Evolutionary conservation across 495 filamentous ascomycete species (phyloP).

Genomic region (Amphirosellinia nigrospora): DNA sequence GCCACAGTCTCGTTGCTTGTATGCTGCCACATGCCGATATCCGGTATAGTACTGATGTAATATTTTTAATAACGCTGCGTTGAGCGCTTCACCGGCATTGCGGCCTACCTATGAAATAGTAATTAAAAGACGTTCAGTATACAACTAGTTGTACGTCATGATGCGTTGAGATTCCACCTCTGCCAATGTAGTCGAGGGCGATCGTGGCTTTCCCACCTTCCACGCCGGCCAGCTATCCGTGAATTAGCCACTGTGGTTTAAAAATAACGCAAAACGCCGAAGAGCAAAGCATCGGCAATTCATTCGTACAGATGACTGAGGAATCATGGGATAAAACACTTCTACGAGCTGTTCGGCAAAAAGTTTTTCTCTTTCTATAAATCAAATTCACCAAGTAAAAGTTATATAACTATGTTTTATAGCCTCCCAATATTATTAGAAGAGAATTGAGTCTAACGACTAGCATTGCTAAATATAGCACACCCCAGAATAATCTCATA

Average conservation of each 20-base stretch:
- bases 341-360: neutral
- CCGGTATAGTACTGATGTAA: neutral
- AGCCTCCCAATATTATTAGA: no score
- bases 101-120: neutral
- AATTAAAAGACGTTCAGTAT: neutral
- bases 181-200: neutral
- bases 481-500: no score
- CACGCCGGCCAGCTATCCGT: neutral
- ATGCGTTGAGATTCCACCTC: neutral
- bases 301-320: neutral
- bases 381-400: neutral
- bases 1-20: neutral
- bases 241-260: neutral
- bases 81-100: neutral
- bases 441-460: no score
- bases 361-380: neutral
- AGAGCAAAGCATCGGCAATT: neutral
- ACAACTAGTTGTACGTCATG: slow-evolving; percentile 1
- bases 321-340: neutral
- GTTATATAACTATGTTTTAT: no score
- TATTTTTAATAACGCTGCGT: neutral
- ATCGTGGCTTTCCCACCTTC: neutral
- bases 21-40: neutral
- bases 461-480: no score
- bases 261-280: neutral